Evolutionary conservation across 208 protist genomes (phyloP).

Genomic region (Acanthamoeba rhysodes): DNA sequence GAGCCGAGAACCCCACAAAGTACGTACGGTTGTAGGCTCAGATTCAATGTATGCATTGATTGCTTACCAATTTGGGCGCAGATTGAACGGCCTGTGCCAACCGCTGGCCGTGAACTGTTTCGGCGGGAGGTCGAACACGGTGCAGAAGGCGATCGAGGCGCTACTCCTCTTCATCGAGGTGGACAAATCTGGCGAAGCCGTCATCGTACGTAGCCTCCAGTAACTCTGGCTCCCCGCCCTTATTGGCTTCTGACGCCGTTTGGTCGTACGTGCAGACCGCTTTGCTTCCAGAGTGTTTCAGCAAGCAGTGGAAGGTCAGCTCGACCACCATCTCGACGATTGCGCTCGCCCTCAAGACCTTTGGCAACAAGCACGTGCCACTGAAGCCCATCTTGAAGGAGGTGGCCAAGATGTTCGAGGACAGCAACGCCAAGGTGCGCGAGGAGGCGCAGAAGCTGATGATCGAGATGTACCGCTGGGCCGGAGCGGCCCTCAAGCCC

Average conservation of each 20-base stretch:
- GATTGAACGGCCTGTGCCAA: constrained; percentile 43
- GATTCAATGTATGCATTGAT: too few relatives aligned
- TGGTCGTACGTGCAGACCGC: background rate
- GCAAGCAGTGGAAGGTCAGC: constrained; percentile 64
- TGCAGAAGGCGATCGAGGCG: constrained; percentile 67
- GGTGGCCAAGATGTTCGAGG: constrained; percentile 70
- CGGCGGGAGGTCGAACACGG: constrained; percentile 49
- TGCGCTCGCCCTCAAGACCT: constrained; percentile 21
- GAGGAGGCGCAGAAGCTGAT: constrained; percentile 72
- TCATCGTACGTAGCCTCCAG: background rate
- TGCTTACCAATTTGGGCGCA: background rate
- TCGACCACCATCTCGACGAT: constrained; percentile 46
- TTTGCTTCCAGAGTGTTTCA: constrained; percentile 43
- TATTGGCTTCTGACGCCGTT: background rate
- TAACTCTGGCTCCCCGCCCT: background rate
- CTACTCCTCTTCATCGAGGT: constrained; percentile 73
- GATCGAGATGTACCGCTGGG: constrained; percentile 77
- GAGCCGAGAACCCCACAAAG: constrained; percentile 75
- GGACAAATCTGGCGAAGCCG: constrained; percentile 57
- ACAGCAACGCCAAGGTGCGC: constrained; percentile 70
- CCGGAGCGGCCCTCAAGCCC: constrained; percentile 65
- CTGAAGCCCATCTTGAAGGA: constrained; percentile 69
- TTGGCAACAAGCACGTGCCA: constrained; percentile 66
- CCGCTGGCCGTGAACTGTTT: constrained; percentile 52
- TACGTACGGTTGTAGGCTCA: background rate